Percentiles rank a stretch among this genome's conserved stretches.
Conservation (phyloP, 352 stramenopile species). For the Elongisporangium prolatum region DNA sequence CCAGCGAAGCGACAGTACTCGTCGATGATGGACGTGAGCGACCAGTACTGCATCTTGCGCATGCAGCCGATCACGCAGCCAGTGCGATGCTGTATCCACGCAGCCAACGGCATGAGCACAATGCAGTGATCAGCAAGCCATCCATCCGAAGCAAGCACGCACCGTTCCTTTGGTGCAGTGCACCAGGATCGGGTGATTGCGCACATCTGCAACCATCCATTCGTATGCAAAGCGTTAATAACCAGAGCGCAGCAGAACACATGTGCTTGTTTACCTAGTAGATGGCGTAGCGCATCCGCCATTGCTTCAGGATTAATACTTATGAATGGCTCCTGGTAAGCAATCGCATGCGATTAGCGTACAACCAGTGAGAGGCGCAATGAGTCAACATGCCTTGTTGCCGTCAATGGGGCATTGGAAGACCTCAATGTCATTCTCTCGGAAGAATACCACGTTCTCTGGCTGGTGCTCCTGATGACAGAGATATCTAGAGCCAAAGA, state of each 20-base stretch:
- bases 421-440: constrained; percentile 74
- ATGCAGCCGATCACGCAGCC: constrained; percentile 84
- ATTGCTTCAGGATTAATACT: constrained; percentile 84
- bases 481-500: constrained; percentile 52
- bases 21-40: constrained; percentile 82
- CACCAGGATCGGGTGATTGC: constrained; percentile 85
- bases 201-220: too few species aligned
- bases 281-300: constrained; percentile 64
- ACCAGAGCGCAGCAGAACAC: too few species aligned
- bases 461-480: constrained; percentile 82
- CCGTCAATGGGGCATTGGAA: constrained; percentile 85
- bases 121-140: neutral
- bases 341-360: neutral
- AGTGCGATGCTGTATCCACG: constrained; percentile 57
- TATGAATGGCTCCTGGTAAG: constrained; percentile 77
- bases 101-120: neutral
- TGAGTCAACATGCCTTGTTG: constrained; percentile 59
- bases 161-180: constrained; percentile 88
- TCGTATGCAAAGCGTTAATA: too few species aligned
- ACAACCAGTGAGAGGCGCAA: neutral
- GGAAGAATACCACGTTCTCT: constrained; percentile 79
- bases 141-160: constrained; percentile 5
- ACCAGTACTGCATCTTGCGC: constrained; percentile 87
- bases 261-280: too few species aligned
- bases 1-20: constrained; percentile 86